Percentiles rank a stretch among this genome's conserved stretches.
phyloP scores from a whole-genome alignment of 768 basidiomycete genomes.

The Russula sp. region DNA sequence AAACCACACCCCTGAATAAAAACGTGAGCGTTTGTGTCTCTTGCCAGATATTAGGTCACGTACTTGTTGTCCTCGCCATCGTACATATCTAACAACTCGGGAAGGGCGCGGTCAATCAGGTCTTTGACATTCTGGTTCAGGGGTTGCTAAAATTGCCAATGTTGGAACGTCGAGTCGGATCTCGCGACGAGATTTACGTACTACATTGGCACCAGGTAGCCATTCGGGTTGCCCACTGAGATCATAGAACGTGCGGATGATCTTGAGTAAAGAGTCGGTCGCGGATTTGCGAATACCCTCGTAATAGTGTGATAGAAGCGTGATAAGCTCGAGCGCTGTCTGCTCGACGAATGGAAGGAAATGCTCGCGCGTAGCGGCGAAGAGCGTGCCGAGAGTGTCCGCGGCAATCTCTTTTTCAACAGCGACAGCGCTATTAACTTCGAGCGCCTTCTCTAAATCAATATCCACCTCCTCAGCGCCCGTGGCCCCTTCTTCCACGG shows the following conservation, averaged over 20 bases:
- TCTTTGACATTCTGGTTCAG: constrained; percentile 68
- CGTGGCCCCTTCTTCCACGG: constrained; percentile 53
- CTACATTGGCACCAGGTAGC: constrained; percentile 63
- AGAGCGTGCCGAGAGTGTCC: constrained; percentile 90
- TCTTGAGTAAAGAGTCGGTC: constrained; percentile 79
- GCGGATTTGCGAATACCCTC: constrained; percentile 96
- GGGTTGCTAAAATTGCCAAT: constrained; percentile 29
- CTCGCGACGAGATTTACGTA: constrained; percentile 34
- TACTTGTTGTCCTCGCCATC: constrained; percentile 96
- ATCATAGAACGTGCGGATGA: constrained; percentile 88
- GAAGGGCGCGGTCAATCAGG: constrained; percentile 69
- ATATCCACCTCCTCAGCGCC: constrained; percentile 60
- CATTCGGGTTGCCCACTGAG: constrained; percentile 79
- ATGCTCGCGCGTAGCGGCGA: constrained; percentile 69
- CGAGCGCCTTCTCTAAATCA: constrained; percentile 81
- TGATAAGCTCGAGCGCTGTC: constrained; percentile 70
- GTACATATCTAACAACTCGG: constrained; percentile 80
- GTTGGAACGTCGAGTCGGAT: background rate
- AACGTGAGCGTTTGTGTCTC: constrained; percentile 12
- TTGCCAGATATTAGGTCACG: constrained; percentile 33
- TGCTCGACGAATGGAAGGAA: constrained; percentile 91
- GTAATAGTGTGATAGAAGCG: constrained; percentile 85
- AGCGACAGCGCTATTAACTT: constrained; percentile 92
- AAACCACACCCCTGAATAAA: constrained; percentile 68
- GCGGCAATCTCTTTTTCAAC: constrained; percentile 99